phyloP scores from a whole-genome alignment of 2,329 filamentous ascomycete genomes.

The Orbilia blumenaviensis region DNA sequence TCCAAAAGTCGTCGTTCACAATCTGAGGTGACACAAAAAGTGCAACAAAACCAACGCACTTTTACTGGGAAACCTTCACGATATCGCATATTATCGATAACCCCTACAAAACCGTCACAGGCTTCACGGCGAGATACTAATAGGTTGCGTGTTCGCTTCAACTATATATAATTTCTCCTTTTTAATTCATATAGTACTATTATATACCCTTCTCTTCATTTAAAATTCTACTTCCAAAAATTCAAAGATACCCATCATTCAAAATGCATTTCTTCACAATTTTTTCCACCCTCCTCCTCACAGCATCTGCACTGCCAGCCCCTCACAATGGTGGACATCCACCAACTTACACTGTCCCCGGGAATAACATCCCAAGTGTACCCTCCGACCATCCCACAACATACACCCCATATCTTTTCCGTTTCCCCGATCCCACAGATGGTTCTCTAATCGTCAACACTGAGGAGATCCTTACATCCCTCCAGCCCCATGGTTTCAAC shows the following conservation, averaged over 20 bases:
- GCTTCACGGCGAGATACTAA: constrained; percentile 2
- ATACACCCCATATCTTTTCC: constrained; percentile 44
- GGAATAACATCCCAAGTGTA: neutral
- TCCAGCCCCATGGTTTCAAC: constrained; percentile 45
- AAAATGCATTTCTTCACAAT: constrained; percentile 16
- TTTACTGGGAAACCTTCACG: neutral
- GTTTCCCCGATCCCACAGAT: constrained; percentile 25
- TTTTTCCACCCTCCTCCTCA: constrained; percentile 24
- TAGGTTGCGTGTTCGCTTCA: neutral
- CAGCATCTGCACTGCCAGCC: constrained; percentile 14
- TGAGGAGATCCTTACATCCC: constrained; percentile 29
- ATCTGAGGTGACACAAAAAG: too few relatives aligned
- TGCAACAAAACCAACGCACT: constrained; percentile 50
- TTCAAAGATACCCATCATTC: neutral
- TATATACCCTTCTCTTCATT: neutral
- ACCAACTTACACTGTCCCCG: neutral
- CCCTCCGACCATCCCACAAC: constrained; percentile 24
- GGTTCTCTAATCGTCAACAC: constrained; percentile 20
- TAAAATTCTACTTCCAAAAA: neutral
- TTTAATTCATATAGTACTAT: neutral
- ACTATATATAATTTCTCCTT: neutral
- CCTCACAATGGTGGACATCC: constrained; percentile 15
- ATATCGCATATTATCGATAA: constrained; percentile 7
- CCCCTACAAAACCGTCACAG: neutral
- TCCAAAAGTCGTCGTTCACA: too few relatives aligned